Percentiles rank a stretch among this genome's conserved stretches.
These are phyloP conservation scores for Populus simonii DNA, from an alignment of 345 rosid species.

Conservation along the genomic window DNA sequence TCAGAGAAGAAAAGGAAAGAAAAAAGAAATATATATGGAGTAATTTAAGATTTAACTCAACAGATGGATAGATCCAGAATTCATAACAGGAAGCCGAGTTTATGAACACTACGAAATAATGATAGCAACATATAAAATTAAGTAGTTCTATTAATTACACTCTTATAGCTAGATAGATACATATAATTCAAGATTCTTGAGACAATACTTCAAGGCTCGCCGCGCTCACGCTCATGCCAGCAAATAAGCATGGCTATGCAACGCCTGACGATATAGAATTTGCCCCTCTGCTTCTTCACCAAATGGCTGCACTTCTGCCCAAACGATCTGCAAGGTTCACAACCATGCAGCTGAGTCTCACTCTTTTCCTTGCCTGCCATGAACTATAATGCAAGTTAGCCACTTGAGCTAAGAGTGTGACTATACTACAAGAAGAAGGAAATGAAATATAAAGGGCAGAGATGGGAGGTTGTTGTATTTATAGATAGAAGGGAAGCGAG, in stretches of 20 bases:
- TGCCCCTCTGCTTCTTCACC: conserved; percentile 74
- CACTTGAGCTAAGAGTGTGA: background rate
- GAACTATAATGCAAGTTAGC: background rate
- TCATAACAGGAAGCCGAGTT: no score
- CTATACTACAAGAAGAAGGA: conserved; percentile 6
- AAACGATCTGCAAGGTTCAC: conserved; percentile 54
- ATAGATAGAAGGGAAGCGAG: conserved; percentile 9
- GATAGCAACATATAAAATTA: no score
- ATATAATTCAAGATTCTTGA: background rate
- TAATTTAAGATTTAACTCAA: background rate
- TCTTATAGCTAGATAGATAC: background rate
- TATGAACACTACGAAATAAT: no score
- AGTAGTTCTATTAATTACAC: conserved; percentile 16
- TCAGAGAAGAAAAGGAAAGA: background rate
- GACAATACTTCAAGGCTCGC: background rate
- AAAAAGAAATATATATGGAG: no score
- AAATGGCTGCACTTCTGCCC: conserved; percentile 70
- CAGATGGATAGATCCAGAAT: background rate
- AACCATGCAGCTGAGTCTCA: conserved; percentile 15
- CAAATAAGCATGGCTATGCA: conserved; percentile 78
- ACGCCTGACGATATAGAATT: conserved; percentile 75
- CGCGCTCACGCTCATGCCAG: conserved; percentile 47
- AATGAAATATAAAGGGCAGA: background rate
- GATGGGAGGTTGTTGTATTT: conserved; percentile 5
- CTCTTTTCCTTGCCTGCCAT: conserved; percentile 31